Percentiles rank a stretch among this genome's conserved stretches.
These are phyloP conservation scores for Schoenoplectus tabernaemontani DNA, from an alignment of 202 grass and related monocot genomes.

Conservation along the genomic window DNA sequence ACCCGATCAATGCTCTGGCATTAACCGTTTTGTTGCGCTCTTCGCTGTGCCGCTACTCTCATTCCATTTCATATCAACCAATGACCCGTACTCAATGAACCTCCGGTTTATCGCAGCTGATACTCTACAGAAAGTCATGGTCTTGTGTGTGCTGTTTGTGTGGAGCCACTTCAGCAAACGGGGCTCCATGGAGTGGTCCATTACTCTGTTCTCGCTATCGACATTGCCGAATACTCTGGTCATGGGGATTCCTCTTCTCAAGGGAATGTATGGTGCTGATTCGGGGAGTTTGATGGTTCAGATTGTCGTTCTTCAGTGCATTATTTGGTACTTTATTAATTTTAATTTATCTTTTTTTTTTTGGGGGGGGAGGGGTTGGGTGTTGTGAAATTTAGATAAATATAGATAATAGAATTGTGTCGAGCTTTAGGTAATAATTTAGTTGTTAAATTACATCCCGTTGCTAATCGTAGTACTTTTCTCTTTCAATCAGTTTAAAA, in stretches of 20 bases:
- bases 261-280: conserved; percentile 61
- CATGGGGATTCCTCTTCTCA: conserved; percentile 82
- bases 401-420: too few species aligned
- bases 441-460: neutral
- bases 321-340: conserved; percentile 52
- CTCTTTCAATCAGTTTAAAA: neutral
- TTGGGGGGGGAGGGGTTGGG: too few species aligned
- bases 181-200: conserved; percentile 58
- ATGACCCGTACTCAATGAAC: conserved; percentile 81
- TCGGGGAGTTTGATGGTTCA: conserved; percentile 84
- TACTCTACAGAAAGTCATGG: conserved; percentile 71
- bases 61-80: conserved; percentile 94
- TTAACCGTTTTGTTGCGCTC: conserved; percentile 96
- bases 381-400: neutral
- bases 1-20: conserved; percentile 82
- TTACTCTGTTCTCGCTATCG: conserved; percentile 88
- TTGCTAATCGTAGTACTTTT: too few species aligned
- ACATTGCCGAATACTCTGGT: conserved; percentile 93
- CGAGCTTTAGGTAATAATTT: neutral
- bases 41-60: conserved; percentile 93
- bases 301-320: conserved; percentile 93
- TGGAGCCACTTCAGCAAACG: conserved; percentile 31
- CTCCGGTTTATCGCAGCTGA: conserved; percentile 83
- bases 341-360: neutral
- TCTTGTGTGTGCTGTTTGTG: conserved; percentile 34